phyloP scores from a whole-genome alignment of 257 asterid genomes.

The Gardenia jasminoides region DNA sequence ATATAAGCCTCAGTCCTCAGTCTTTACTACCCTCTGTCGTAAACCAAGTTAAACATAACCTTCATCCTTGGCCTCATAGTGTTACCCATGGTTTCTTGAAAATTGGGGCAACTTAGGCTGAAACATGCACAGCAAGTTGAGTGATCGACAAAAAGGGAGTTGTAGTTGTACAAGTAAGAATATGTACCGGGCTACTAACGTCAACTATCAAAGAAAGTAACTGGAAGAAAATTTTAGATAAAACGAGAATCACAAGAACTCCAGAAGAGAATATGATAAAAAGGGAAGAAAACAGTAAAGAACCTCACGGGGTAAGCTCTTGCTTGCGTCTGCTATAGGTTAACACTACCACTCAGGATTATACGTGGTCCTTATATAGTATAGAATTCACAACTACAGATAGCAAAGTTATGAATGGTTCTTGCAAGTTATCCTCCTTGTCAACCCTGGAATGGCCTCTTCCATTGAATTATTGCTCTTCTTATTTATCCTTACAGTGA shows the following conservation, averaged over 20 bases:
- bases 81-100: constrained; percentile 41
- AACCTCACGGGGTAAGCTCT: constrained; percentile 27
- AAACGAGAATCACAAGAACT: constrained; percentile 2
- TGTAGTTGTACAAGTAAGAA: background rate
- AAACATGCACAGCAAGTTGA: constrained; percentile 2
- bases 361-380: constrained; percentile 10
- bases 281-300: constrained; percentile 4
- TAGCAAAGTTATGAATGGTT: background rate
- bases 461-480: constrained; percentile 12
- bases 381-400: background rate
- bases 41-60: constrained; percentile 49
- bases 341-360: constrained; percentile 1
- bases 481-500: constrained; percentile 21
- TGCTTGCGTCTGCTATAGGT: constrained; percentile 3
- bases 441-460: constrained; percentile 19
- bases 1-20: background rate
- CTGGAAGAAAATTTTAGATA: background rate
- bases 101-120: background rate
- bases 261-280: background rate
- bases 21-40: constrained; percentile 53
- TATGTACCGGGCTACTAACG: no score
- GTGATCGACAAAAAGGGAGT: background rate
- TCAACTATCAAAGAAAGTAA: background rate
- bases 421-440: constrained; percentile 6
- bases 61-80: constrained; percentile 54